A percentile compares a stretch with the other conserved stretches of the same genome.
phyloP scores from a whole-genome alignment of 805 yeast species.

The Candida awuae region DNA sequence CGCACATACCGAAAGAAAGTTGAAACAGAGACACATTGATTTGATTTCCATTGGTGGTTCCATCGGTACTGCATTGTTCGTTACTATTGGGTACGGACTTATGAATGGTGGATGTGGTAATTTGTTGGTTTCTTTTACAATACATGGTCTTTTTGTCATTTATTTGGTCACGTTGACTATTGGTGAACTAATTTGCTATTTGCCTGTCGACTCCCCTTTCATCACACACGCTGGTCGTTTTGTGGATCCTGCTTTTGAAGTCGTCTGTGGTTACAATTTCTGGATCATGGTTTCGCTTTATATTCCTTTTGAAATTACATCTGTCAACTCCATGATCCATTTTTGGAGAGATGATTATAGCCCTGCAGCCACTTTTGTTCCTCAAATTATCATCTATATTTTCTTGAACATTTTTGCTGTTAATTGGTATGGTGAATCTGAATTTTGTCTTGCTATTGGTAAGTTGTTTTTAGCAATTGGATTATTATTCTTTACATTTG shows the following conservation, averaged over 20 bases:
- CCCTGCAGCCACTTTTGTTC: slow-evolving; percentile 59
- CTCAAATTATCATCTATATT: slow-evolving; percentile 58
- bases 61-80: slow-evolving; percentile 74
- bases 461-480: slow-evolving; percentile 73
- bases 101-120: slow-evolving; percentile 64
- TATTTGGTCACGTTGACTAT: slow-evolving; percentile 58
- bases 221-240: slow-evolving; percentile 67
- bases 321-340: slow-evolving; percentile 70
- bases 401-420: slow-evolving; percentile 68
- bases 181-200: slow-evolving; percentile 72
- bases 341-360: slow-evolving; percentile 74
- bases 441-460: slow-evolving; percentile 69
- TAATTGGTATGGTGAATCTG: slow-evolving; percentile 69
- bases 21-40: slow-evolving; percentile 66
- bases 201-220: slow-evolving; percentile 74
- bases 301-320: slow-evolving; percentile 77
- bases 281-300: slow-evolving; percentile 68
- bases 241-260: slow-evolving; percentile 66
- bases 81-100: slow-evolving; percentile 59
- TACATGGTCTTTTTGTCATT: slow-evolving; percentile 62
- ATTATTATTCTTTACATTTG: slow-evolving; percentile 61
- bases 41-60: slow-evolving; percentile 76
- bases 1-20: slow-evolving; percentile 32
- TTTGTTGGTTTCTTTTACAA: slow-evolving; percentile 52
- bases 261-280: slow-evolving; percentile 74